phyloP scores from a whole-genome alignment of 257 asterid species.

The Buddleja alternifolia region DNA sequence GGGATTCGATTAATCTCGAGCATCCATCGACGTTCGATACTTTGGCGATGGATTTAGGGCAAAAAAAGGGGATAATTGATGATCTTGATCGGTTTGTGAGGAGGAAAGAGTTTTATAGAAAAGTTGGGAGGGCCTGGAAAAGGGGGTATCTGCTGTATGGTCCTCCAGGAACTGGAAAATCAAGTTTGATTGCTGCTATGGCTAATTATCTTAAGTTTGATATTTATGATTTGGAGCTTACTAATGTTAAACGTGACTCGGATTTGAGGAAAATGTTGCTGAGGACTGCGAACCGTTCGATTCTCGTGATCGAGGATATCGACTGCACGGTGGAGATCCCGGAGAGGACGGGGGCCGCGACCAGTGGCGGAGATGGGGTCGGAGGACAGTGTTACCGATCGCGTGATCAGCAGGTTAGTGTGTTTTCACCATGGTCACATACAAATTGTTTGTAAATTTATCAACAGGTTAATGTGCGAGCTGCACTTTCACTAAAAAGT shows the following conservation, averaged over 20 bases:
- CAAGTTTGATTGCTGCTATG: slow-evolving; percentile 75
- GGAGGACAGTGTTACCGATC: slow-evolving; percentile 27
- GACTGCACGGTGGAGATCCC: slow-evolving; percentile 69
- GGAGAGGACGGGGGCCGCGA: slow-evolving; percentile 32
- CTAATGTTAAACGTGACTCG: slow-evolving; percentile 52
- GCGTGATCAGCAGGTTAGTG: slow-evolving; percentile 38
- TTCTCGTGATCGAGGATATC: slow-evolving; percentile 77
- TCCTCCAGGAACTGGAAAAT: slow-evolving; percentile 87
- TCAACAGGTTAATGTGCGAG: too few species aligned
- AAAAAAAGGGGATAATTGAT: slow-evolving; percentile 39
- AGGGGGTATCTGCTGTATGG: slow-evolving; percentile 76
- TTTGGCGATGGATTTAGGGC: slow-evolving; percentile 53
- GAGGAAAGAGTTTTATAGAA: slow-evolving; percentile 64
- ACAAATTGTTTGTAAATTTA: too few species aligned
- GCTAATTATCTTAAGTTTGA: slow-evolving; percentile 76
- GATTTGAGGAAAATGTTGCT: slow-evolving; percentile 69
- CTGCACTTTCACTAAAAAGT: too few species aligned
- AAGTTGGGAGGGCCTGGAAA: slow-evolving; percentile 84
- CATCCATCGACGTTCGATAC: slow-evolving; percentile 80
- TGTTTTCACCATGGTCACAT: too few species aligned
- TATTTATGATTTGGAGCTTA: slow-evolving; percentile 68
- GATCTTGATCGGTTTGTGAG: slow-evolving; percentile 68
- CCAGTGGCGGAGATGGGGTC: slow-evolving; percentile 11
- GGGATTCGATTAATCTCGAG: slow-evolving; percentile 69
- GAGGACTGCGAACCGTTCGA: slow-evolving; percentile 62